Base-by-base conservation (phyloP, 148 eudicot genomes). In the Mesembryanthemum crystallinum region DNA sequence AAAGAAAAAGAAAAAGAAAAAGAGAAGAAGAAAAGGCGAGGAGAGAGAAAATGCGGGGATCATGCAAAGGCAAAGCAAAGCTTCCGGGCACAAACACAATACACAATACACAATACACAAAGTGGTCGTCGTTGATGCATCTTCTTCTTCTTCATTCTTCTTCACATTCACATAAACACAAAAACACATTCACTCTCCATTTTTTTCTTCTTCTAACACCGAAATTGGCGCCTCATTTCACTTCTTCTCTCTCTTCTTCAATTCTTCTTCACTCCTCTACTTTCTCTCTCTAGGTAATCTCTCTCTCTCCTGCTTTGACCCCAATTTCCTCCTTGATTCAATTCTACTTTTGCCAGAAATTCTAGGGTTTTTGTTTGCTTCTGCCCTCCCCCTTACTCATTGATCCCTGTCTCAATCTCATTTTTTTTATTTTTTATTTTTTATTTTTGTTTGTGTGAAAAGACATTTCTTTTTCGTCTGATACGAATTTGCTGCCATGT, bases 21-120 rank as follows among this genome's bases (percentile, higher is more conserved):
- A 11, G 1, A 43, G 8, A 9, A 43, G 13, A 51, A 5, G 25
- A 54, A 62, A 61, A 11, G 24, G 27, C 1, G 1, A 65, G 29
- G 23, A 55, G 54, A 72, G 72, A 79, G 75, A 73, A 71, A 52
- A 79, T 70, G 30, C 77, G 51, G 71, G 80, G 85, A 79, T 83
- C 83, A 80, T 80, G 86, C 86, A 83, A 77, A 79, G 29, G 70
- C 78, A 83, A 76, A 79, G 69, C 78, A 62, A 58, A 61, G 54
- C 68, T 42, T 28, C 8, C 47, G 2, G 29, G 13, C 28, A 8
- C 33, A 49, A 49, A 12, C 15, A 9, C 5, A 12, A 1, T 8
- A 58, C 21, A 21, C 33, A 66, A n/a, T n/a, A 12, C 15, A 9
- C 5, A 12, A 1, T 8, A 58, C 21, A 21, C 37, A 74, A 79